Evolutionary conservation across 2,329 filamentous ascomycete species (phyloP).

Genomic region (Talaromyces sp.): DNA sequence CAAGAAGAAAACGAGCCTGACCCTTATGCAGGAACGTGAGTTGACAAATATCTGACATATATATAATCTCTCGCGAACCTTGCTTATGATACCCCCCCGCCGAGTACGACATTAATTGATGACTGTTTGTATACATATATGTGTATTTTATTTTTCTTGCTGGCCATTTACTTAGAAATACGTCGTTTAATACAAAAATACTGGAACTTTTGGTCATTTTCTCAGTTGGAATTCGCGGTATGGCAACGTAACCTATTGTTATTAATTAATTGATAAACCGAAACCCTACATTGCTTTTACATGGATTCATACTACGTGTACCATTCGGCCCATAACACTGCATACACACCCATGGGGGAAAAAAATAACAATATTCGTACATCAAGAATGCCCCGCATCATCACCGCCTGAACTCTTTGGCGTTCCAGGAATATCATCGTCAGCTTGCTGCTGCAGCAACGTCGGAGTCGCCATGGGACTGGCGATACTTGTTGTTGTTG

Average conservation of each 20-base stretch:
- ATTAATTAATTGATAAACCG: too few species aligned
- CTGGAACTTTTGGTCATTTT: background rate
- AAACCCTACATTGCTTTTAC: too few species aligned
- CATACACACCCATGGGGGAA: too few species aligned
- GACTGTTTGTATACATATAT: background rate
- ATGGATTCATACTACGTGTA: too few species aligned
- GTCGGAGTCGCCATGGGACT: slow-evolving; percentile 7
- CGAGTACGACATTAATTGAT: too few species aligned
- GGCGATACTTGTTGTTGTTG: background rate
- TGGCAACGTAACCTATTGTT: too few species aligned
- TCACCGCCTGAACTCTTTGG: background rate
- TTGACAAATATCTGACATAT: too few species aligned
- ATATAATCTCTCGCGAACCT: background rate
- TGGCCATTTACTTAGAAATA: background rate
- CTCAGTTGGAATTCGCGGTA: too few species aligned
- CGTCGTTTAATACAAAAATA: background rate
- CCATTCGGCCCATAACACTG: too few species aligned
- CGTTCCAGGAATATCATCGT: background rate
- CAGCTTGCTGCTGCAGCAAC: background rate
- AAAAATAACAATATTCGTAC: too few species aligned
- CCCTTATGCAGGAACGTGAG: background rate
- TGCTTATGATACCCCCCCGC: background rate
- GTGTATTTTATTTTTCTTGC: background rate
- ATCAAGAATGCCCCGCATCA: background rate
- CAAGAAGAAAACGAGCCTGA: background rate